Evolutionary conservation across 306 rosid species (phyloP).

Genomic region (Clitoria ternatea): DNA sequence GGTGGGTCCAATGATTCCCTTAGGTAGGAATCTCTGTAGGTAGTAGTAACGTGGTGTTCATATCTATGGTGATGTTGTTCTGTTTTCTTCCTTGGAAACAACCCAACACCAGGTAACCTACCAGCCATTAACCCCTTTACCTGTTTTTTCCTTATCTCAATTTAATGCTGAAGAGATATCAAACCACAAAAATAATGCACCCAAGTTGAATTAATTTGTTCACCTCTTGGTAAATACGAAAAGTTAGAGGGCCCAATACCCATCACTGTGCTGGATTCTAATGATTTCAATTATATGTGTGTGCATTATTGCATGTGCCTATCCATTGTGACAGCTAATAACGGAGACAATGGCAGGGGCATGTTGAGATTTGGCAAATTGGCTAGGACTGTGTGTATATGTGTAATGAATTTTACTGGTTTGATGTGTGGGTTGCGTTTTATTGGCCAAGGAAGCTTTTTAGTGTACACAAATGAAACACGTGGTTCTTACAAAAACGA

Average conservation of each 20-base stretch:
- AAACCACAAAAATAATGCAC: constrained; percentile 15
- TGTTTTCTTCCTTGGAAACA: constrained; percentile 37
- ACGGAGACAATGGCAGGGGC: too few relatives aligned
- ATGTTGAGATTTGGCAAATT: constrained; percentile 1
- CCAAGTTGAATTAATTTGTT: neutral
- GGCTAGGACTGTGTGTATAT: neutral
- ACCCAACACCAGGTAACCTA: constrained; percentile 55
- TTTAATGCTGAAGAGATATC: neutral
- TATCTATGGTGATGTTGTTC: neutral
- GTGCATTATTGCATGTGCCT: too few relatives aligned
- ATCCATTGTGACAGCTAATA: constrained; percentile 21
- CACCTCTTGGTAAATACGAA: constrained; percentile 15
- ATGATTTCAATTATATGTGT: constrained; percentile 7
- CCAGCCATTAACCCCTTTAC: constrained; percentile 40
- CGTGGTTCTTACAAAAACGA: neutral
- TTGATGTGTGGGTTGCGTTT: neutral
- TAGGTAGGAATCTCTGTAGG: neutral
- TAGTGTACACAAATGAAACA: constrained; percentile 10
- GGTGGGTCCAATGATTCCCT: constrained; percentile 17
- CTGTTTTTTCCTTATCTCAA: constrained; percentile 4
- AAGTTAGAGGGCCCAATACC: neutral
- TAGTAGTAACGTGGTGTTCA: neutral
- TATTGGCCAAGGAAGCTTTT: neutral
- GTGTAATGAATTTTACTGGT: neutral
- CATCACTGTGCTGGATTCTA: neutral